Conservation (phyloP, 2,329 filamentous ascomycete genomes). For the Cytospora piceicola region DNA sequence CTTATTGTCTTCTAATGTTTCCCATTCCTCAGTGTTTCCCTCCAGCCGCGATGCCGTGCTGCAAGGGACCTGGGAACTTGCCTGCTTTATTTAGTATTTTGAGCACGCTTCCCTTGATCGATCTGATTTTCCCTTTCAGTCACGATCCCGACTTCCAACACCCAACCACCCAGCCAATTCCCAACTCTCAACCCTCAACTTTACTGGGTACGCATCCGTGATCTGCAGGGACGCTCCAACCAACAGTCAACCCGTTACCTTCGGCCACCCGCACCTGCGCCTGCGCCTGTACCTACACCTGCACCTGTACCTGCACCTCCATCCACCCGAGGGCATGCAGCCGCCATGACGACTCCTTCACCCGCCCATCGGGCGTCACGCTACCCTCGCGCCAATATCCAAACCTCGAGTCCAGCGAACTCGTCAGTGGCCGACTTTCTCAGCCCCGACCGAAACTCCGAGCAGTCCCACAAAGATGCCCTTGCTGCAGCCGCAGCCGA, state of each 20-base stretch:
- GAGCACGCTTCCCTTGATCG: constrained; percentile 17
- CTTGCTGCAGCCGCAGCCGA: constrained; percentile 26
- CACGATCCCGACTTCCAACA: background rate
- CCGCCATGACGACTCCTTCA: constrained; percentile 25
- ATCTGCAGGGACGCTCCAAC: background rate
- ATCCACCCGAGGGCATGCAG: constrained; percentile 7
- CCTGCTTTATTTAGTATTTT: constrained; percentile 11
- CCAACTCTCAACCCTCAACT: background rate
- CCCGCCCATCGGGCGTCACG: constrained; percentile 29
- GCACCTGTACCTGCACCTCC: background rate
- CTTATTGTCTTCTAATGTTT: constrained; percentile 8
- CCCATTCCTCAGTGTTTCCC: constrained; percentile 1
- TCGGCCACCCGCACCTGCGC: background rate
- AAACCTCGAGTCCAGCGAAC: constrained; percentile 23
- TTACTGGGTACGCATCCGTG: background rate
- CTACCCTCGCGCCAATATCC: constrained; percentile 27
- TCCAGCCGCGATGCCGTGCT: background rate
- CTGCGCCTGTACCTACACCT: background rate
- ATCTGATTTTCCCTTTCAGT: constrained; percentile 15
- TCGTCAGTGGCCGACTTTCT: constrained; percentile 25
- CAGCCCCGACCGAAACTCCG: constrained; percentile 29
- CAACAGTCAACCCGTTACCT: background rate
- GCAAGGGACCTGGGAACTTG: constrained; percentile 23
- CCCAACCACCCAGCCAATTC: background rate
- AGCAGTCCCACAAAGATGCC: constrained; percentile 27